Base-by-base conservation (phyloP, 768 basidiomycete genomes). In the Termitomyces bulborhizus region DNA sequence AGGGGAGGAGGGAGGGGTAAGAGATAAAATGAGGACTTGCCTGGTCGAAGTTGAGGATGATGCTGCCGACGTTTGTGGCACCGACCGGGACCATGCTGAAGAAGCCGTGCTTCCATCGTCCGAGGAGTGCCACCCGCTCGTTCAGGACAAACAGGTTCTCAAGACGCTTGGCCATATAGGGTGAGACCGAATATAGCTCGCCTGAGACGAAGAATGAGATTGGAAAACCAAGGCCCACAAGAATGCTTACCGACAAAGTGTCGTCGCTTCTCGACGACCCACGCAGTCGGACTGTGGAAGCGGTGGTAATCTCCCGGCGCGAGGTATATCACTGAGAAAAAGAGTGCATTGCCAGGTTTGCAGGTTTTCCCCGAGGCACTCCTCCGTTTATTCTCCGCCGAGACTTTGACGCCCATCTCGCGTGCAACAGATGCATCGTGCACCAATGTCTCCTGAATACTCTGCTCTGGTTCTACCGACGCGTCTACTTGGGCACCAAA, bases 251-350 rank as follows among this genome's bases (percentile, higher is more conserved):
- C 96, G 31, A 93, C 85, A 64, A 99, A 98, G 69, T 99, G 97
- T 40, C 97, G 73, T 57, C 97, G 74, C 65, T 90, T 89, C 76
- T 99, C 95, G 16, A 98, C 96, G 5, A 99, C 94, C 97, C 97
- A 98, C 6, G 90, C 85, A 0, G 93, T 86, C 1, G 97, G 96
- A 49, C 85, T 88, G 69, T 99, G 97, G 81, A 97, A 99, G 15
- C 96, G 84, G 65, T 99, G 96, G 69, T 98, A 98, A 67, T 99
- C 97, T 1, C 97, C 96, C 1, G 97, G 97, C 0, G 96, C 97
- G 53, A 99, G 88, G 73, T 98, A 99, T 57, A 99, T 88, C 62
- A 99, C 97, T 24, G 88, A 74, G 69, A 98, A 99, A 73, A 84
- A 97, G 24, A 98, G 82, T 16, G 84, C 79, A 66, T 98, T 88